Percentiles rank a stretch among this genome's conserved stretches.
phyloP scores from a whole-genome alignment of 345 rosid genomes.

The Salix suchowensis region DNA sequence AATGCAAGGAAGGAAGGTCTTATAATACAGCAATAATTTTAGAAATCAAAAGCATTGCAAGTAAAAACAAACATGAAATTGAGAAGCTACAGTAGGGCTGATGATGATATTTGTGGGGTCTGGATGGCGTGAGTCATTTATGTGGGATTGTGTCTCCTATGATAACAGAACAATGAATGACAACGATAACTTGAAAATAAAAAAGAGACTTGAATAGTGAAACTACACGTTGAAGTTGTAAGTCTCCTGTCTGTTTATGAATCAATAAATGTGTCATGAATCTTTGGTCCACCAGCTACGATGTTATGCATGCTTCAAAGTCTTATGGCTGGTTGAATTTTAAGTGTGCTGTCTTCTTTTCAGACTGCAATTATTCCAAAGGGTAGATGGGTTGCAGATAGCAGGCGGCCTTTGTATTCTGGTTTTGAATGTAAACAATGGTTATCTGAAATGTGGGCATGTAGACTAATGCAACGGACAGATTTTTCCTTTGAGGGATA shows the following conservation, averaged over 20 bases:
- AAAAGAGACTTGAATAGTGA: background rate
- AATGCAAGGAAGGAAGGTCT: background rate
- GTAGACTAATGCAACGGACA: slow-evolving; percentile 24
- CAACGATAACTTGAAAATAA: background rate
- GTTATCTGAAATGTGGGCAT: slow-evolving; percentile 32
- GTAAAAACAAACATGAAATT: background rate
- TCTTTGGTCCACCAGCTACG: background rate
- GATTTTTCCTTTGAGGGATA: slow-evolving; percentile 73
- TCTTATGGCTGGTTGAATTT: background rate
- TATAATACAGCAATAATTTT: background rate
- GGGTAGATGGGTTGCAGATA: slow-evolving; percentile 31
- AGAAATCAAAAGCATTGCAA: background rate
- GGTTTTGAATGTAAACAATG: slow-evolving; percentile 28
- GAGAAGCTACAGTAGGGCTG: background rate
- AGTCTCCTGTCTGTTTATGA: background rate
- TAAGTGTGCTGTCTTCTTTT: background rate
- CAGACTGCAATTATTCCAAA: slow-evolving; percentile 33
- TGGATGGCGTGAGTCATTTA: background rate
- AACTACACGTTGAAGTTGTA: background rate
- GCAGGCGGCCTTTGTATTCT: slow-evolving; percentile 20
- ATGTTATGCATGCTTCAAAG: background rate
- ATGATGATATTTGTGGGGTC: background rate
- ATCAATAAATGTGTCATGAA: slow-evolving; percentile 1
- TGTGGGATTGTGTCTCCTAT: background rate
- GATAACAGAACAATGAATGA: background rate